These are phyloP conservation scores for Corrigiola litoralis DNA, from an alignment of 179 eudicot genomes.

Conservation along the genomic window DNA sequence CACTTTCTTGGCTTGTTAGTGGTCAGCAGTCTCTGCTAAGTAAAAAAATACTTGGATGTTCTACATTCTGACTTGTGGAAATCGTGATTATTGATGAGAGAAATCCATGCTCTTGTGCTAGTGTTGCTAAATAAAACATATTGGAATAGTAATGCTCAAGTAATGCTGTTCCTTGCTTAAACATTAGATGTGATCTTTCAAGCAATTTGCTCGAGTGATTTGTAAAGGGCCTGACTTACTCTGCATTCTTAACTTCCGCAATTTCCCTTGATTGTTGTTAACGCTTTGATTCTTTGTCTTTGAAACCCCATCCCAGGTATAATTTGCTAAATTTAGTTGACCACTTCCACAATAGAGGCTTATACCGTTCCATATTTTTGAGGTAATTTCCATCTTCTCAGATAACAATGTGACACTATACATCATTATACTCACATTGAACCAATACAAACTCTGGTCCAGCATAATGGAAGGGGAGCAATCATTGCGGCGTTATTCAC, in stretches of 20 bases:
- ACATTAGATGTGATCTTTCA: neutral
- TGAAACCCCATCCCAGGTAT: conserved; percentile 47
- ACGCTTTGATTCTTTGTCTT: conserved; percentile 1
- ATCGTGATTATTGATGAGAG: too few species aligned
- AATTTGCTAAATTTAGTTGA: conserved; percentile 74
- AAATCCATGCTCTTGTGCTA: neutral
- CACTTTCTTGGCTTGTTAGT: too few species aligned
- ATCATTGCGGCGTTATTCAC: conserved; percentile 70
- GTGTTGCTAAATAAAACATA: too few species aligned
- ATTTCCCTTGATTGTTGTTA: neutral
- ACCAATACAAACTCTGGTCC: conserved; percentile 12
- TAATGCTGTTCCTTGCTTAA: neutral
- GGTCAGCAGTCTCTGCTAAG: too few species aligned
- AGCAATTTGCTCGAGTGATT: too few species aligned
- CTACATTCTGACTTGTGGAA: too few species aligned
- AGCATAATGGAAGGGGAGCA: conserved; percentile 97
- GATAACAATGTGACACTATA: neutral
- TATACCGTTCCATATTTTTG: conserved; percentile 70
- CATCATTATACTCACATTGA: neutral
- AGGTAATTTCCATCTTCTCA: conserved; percentile 41
- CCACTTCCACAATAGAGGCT: conserved; percentile 79
- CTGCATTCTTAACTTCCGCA: too few species aligned
- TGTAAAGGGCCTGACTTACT: too few species aligned
- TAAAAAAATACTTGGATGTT: too few species aligned
- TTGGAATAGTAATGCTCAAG: too few species aligned